Base-by-base conservation (phyloP, 257 asterid genomes). In the Eustoma russellianum region DNA sequence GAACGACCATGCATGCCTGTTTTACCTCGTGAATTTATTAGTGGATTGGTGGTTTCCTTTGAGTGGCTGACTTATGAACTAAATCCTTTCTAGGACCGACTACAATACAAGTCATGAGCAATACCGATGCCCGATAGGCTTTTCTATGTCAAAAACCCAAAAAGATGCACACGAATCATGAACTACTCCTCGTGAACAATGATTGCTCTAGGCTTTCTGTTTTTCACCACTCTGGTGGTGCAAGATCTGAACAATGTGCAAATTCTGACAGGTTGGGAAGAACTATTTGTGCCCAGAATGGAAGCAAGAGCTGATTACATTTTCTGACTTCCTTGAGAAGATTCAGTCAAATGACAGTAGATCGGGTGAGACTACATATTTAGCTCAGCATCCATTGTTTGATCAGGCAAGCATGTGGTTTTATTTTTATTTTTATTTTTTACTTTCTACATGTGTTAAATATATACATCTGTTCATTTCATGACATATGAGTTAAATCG, bases 381-480 rank as follows among this genome's bases (percentile, higher is more conserved):
- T 92, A 51, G 97, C 97, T 63, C 98, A 92, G 78, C 98, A 92
- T 59, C 95, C 80, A 52, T 63, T 88, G 74, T 92, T 92, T 63
- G 98, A 92, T 74, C 98, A 88, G 86, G 98, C 65, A 70, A 50
- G 78, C 50, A n/a, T 33, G 33, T 13, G 12, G 14, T 19, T 60
- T 18, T n/a, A 17, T 24, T 13, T 6, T 38, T 64, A 53, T 55
- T 61, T 38, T 38, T 17, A 45, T 51, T n/a, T n/a, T n/a, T 38
- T 64, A 53, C 56, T 61, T 38, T 38, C 43, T 38, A 38, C 5
- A 38, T 38, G 43, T 8, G 9, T 5, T 7, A 38, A 38, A 41
- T 16, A 55, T 49, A 38, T 38, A 8, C 46, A 49, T 44, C 13
- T 34, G 28, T 46, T 24, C 30, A 13, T 52, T 33, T 44, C 44